Percentiles rank a stretch among this genome's conserved stretches.
phyloP scores from a whole-genome alignment of 805 yeast genomes.

The Phaffomyces opuntiae region DNA sequence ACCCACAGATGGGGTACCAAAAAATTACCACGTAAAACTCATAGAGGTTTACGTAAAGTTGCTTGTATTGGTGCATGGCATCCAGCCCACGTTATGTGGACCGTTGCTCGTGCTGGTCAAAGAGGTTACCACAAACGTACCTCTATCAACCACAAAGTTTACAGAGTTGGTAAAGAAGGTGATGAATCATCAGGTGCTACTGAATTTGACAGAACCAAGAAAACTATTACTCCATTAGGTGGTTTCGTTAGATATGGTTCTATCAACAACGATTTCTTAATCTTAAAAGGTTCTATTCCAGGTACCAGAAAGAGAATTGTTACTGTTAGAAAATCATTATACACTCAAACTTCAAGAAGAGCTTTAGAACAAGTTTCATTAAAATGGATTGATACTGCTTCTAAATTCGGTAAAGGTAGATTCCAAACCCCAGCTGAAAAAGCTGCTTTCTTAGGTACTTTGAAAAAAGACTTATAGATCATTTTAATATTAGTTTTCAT shows the following conservation, averaged over 20 bases:
- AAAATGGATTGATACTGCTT: slow-evolving; percentile 99
- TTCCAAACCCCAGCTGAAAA: slow-evolving; percentile 99
- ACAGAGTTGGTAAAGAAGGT: slow-evolving; percentile 96
- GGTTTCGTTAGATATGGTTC: slow-evolving; percentile 99
- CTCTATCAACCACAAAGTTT: slow-evolving; percentile 99
- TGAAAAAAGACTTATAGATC: slow-evolving; percentile 87
- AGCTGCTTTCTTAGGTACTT: slow-evolving; percentile 99
- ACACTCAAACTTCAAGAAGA: slow-evolving; percentile 96
- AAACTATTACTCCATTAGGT: slow-evolving; percentile 99
- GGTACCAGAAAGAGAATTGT: slow-evolving; percentile 99
- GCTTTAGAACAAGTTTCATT: slow-evolving; percentile 94
- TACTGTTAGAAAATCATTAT: slow-evolving; percentile 97
- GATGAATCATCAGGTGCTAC: slow-evolving; percentile 95
- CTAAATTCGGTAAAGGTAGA: slow-evolving; percentile 99
- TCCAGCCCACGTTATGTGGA: slow-evolving; percentile 99
- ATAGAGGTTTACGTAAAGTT: slow-evolving; percentile 99
- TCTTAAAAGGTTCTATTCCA: slow-evolving; percentile 98
- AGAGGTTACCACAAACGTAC: slow-evolving; percentile 99
- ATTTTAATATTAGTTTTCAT: slow-evolving; percentile 1
- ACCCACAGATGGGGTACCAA: slow-evolving; percentile 99
- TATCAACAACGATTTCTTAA: slow-evolving; percentile 94
- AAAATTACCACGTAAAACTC: slow-evolving; percentile 99
- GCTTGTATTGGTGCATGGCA: slow-evolving; percentile 99
- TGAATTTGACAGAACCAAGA: slow-evolving; percentile 98
- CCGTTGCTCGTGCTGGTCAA: slow-evolving; percentile 99